phyloP scores from a whole-genome alignment of 2,329 filamentous ascomycete genomes.

The Penicillium sp. region DNA sequence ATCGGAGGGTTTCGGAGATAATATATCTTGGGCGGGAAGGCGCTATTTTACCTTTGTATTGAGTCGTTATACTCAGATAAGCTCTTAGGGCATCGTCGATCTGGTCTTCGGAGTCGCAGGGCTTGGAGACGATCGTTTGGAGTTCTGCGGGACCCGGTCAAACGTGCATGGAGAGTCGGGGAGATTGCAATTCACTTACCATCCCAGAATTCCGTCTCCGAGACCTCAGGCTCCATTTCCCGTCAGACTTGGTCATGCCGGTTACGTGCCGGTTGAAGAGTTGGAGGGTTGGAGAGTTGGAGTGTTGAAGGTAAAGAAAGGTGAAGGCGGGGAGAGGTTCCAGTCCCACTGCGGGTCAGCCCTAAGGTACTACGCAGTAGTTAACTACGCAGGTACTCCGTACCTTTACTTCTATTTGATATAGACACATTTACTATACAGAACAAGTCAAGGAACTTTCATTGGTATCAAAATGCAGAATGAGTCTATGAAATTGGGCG shows the following conservation, averaged over 20 bases:
- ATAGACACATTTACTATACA: not conserved
- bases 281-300: constrained; percentile 21
- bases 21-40: not conserved
- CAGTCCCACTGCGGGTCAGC: constrained; percentile 20
- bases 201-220: constrained; percentile 82
- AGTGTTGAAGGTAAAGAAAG: constrained; percentile 5
- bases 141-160: constrained; percentile 51
- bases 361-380: not conserved
- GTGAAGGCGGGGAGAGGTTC: constrained; percentile 19
- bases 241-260: constrained; percentile 38
- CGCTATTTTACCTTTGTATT: constrained; percentile 57
- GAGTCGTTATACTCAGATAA: constrained; percentile 75
- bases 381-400: not conserved
- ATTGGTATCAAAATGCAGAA: constrained; percentile 26
- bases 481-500: constrained; percentile 29
- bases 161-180: constrained; percentile 5
- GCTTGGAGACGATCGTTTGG: constrained; percentile 59
- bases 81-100: constrained; percentile 83
- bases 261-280: constrained; percentile 20
- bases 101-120: constrained; percentile 58
- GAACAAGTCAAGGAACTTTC: constrained; percentile 11
- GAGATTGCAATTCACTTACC: constrained; percentile 52
- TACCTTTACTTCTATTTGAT: not conserved
- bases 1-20: not conserved
- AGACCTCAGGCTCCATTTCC: constrained; percentile 66